Percentiles rank a stretch among this genome's conserved stretches.
phyloP scores from a whole-genome alignment of 192 early-diverging fungal species.

The Rhizoclosmatium globosum region DNA sequence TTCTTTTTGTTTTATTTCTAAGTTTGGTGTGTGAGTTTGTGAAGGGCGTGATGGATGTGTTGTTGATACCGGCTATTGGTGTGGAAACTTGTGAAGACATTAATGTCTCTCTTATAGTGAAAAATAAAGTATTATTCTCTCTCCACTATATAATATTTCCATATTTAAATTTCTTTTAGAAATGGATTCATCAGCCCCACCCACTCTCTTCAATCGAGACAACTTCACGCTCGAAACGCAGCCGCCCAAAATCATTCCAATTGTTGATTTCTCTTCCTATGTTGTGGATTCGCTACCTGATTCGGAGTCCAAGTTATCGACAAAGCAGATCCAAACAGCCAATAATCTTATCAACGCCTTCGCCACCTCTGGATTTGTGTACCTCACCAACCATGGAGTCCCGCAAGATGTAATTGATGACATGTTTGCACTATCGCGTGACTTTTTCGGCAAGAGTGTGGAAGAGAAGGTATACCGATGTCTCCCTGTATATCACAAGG shows the following conservation, averaged over 20 bases:
- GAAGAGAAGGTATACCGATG: constrained; percentile 25
- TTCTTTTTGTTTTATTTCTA: constrained; percentile 72
- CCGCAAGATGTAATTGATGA: constrained; percentile 10
- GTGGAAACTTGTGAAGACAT: too few relatives aligned
- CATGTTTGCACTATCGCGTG: constrained; percentile 18
- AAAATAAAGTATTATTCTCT: too few relatives aligned
- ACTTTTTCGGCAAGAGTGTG: constrained; percentile 11
- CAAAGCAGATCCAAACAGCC: neutral
- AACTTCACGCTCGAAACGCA: constrained; percentile 6
- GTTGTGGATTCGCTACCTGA: neutral
- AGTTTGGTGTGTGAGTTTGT: neutral
- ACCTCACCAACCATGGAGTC: constrained; percentile 39
- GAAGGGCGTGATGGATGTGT: neutral
- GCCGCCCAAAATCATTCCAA: constrained; percentile 20
- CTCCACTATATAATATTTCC: too few relatives aligned
- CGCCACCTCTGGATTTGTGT: constrained; percentile 35
- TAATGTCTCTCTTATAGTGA: too few relatives aligned
- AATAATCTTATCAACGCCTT: constrained; percentile 33
- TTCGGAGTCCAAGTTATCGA: neutral
- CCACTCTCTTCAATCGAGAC: constrained; percentile 17
- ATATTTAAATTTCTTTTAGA: neutral
- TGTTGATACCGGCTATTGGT: too few relatives aligned
- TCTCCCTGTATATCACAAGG: too few relatives aligned
- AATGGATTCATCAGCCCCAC: neutral
- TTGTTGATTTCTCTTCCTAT: constrained; percentile 35